Base-by-base conservation (phyloP, 768 basidiomycete species). In the Leccinum obscurum region DNA sequence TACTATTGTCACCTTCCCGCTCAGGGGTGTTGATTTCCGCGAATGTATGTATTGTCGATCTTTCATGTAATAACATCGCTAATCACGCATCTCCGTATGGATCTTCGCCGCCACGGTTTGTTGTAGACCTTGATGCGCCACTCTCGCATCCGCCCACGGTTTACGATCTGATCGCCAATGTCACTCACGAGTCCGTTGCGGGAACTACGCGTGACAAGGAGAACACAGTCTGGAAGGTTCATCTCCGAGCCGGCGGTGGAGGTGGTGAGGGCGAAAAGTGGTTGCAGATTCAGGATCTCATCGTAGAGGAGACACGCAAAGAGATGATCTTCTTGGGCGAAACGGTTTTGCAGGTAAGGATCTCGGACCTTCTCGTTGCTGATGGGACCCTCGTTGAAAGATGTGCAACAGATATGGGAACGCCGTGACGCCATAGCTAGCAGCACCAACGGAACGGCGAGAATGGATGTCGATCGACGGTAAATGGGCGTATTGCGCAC, bases 251-350 rank as follows among this genome's bases (percentile, higher is more conserved):
- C 54, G 85, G 85, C 30, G 84, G 86, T 17, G 88, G 87, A 54
- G 88, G 87, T 15, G 90, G 87, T 37, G 91, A 95, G 63, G 82
- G 79, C 54, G 95, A 98, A 75, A 93, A 90, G 71, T 98, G 97
- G 97, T 90, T 92, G 73, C 88, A 93, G 78, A 89, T 98, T 54
- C 94, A 98, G 75, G 96, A 99, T 77, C 80, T 99, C 59, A 91
- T 95, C 62, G 95, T 99, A 10, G 90, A 94, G 72, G 95, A 98
- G 70, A 91, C 93, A n/a, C 81, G 94, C 60, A 93, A 92, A 75
- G 94, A 97, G 71, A 95, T 99, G 93, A 96, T 99, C 56, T 95
- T 97, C 72, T 78, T 99, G 37, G 96, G 95, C 28, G 97, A 98
- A 74, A 93, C 90, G n/a, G 89, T 96, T 34, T 78, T 99, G 54